phyloP scores from a whole-genome alignment of 164 flowering plant species.

The Vitis vinifera region DNA sequence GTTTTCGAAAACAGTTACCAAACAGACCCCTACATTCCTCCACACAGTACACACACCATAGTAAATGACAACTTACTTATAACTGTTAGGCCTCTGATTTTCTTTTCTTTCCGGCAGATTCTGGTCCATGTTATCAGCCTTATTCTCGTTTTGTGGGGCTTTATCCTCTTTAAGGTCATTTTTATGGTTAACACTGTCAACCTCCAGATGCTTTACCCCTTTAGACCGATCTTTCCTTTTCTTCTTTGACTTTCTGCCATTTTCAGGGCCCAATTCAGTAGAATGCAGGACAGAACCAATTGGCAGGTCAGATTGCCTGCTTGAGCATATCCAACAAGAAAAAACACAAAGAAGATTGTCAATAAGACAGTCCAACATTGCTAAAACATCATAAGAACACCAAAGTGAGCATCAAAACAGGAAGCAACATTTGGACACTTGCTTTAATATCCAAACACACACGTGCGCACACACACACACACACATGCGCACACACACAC shows the following conservation, averaged over 20 bases:
- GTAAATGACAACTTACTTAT: constrained; percentile 18
- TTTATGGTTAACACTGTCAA: neutral
- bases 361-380: neutral
- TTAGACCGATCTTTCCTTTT: constrained; percentile 6
- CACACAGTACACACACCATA: too few species aligned
- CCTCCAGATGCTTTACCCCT: neutral
- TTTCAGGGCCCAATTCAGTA: constrained; percentile 9
- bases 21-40: too few species aligned
- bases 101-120: too few species aligned
- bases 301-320: constrained; percentile 7
- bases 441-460: too few species aligned
- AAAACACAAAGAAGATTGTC: neutral
- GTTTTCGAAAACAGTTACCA: too few species aligned
- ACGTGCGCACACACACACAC: too few species aligned
- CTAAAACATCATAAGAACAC: neutral
- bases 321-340: neutral
- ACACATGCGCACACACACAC: too few species aligned
- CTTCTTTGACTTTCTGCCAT: constrained; percentile 19
- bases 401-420: neutral
- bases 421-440: too few species aligned
- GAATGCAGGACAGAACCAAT: neutral
- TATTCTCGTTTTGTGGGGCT: neutral
- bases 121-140: neutral
- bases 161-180: constrained; percentile 11
- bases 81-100: neutral